Evolutionary conservation across 1,284 basidiomycete species (phyloP).

Genomic region (Anthracocystis walkeri): DNA sequence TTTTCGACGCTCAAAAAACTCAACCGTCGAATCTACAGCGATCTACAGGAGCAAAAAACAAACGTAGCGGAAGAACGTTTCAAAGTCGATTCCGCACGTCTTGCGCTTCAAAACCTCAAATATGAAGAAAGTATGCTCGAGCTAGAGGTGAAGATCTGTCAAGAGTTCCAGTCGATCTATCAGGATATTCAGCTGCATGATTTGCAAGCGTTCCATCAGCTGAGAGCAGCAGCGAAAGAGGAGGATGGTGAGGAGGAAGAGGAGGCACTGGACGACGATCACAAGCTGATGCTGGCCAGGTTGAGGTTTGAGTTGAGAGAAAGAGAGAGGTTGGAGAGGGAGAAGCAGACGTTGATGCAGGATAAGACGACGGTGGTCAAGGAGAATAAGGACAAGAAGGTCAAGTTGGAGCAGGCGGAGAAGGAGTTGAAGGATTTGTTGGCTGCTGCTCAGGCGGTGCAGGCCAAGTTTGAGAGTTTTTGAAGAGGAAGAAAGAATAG

Average conservation of each 20-base stretch:
- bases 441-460: slow-evolving; percentile 22
- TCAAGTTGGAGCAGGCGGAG: slow-evolving; percentile 37
- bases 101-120: slow-evolving; percentile 44
- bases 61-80: slow-evolving; percentile 30
- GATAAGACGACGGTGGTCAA: slow-evolving; percentile 36
- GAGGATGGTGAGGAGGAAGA: slow-evolving; percentile 4
- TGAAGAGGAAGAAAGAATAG: background rate
- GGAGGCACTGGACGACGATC: slow-evolving; percentile 18
- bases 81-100: slow-evolving; percentile 38
- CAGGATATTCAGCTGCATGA: slow-evolving; percentile 43
- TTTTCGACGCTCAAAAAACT: slow-evolving; percentile 32
- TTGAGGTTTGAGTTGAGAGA: slow-evolving; percentile 43
- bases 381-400: slow-evolving; percentile 50
- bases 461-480: slow-evolving; percentile 35
- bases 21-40: slow-evolving; percentile 34
- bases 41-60: slow-evolving; percentile 28
- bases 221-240: background rate
- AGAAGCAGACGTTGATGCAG: slow-evolving; percentile 34
- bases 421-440: slow-evolving; percentile 30
- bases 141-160: slow-evolving; percentile 41
- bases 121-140: slow-evolving; percentile 53
- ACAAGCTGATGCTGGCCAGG: slow-evolving; percentile 40
- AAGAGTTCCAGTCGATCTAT: slow-evolving; percentile 49
- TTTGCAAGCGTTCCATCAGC: slow-evolving; percentile 23
- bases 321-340: slow-evolving; percentile 34